Percentiles rank a stretch among this genome's conserved stretches.
phyloP scores from a whole-genome alignment of 1,284 basidiomycete genomes.

The Cerioporus squamosus region DNA sequence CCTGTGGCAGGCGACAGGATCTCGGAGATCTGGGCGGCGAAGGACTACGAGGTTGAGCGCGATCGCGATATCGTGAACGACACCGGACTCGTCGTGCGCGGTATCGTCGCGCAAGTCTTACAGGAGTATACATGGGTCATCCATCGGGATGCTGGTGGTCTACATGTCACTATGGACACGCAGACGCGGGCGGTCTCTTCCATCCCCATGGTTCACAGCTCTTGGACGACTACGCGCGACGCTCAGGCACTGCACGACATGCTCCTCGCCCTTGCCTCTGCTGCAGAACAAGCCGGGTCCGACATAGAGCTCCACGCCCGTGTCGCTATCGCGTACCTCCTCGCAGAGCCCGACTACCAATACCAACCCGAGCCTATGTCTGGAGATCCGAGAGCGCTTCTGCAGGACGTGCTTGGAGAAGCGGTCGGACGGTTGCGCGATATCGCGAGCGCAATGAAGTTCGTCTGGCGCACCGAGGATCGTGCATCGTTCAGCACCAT shows the following conservation, averaged over 20 bases:
- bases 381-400: not conserved
- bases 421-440: not conserved
- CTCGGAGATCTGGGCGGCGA: slow-evolving; percentile 9
- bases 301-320: slow-evolving; percentile 4
- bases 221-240: not conserved
- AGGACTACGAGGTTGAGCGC: slow-evolving; percentile 16
- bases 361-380: slow-evolving; percentile 10
- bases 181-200: not conserved
- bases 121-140: slow-evolving; percentile 8
- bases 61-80: slow-evolving; percentile 6
- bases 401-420: not conserved
- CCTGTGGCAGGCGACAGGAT: slow-evolving; percentile 8
- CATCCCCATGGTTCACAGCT: not conserved
- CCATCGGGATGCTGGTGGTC: not conserved
- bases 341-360: slow-evolving; percentile 11
- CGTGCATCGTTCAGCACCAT: slow-evolving; percentile 16
- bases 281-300: not conserved
- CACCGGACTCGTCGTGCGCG: slow-evolving; percentile 8
- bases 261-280: not conserved
- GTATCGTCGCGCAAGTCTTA: slow-evolving; percentile 2
- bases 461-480: slow-evolving; percentile 7
- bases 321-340: slow-evolving; percentile 15
- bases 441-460: slow-evolving; percentile 14
- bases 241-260: not conserved
- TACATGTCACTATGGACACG: slow-evolving; percentile 5